Base-by-base conservation (phyloP, 352 stramenopile genomes). In the Globisporangium ultimum region DNA sequence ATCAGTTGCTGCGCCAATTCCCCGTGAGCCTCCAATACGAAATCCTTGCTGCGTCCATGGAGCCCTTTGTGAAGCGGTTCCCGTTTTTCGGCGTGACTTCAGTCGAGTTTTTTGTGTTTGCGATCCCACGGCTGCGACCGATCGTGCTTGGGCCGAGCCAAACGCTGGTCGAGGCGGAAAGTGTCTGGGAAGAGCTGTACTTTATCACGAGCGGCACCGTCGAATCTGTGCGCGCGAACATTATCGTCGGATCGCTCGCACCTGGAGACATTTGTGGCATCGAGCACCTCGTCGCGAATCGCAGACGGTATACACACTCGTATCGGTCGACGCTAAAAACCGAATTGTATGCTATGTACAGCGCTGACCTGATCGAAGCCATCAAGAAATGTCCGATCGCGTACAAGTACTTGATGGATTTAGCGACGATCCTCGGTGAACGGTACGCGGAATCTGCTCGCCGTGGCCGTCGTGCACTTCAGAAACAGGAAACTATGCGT, bases 101-200 rank as follows among this genome's bases (percentile, higher is more conserved):
- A 0, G 79, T 91, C 20, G 80, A 91, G 4, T 93, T 89, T 63
- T 92, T 93, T 28, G 77, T 91, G 11, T 84, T 72, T 42, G 68
- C 69, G 32, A 80, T 89, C 34, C 83, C 83, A 6, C 66, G 74
- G 0, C 66, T 93, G 2, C 66, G 81, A 11, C 83, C 83, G 1
- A 84, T 90, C 48, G 73, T 91, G 10, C 56, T 91, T 12, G 76
- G 76, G 0, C 67, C 77, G 2, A 71, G 77, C 0, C 80, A 91
- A 62, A 64, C 76, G 0, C 70, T 93, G 24, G 79, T 93, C 0
- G 83, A 93, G 49, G 78, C 73, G 0, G 83, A 91, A 63, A 90
- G 83, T 51, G 80, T 93, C 1, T 91, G 83, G 83, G 83, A 91
- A 61, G 80, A 91, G 59, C 61, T 93, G 3, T 91, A 93, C 41